Evolutionary conservation across 495 filamentous ascomycete genomes (phyloP).

Genomic region (Daldinia decipiens): DNA sequence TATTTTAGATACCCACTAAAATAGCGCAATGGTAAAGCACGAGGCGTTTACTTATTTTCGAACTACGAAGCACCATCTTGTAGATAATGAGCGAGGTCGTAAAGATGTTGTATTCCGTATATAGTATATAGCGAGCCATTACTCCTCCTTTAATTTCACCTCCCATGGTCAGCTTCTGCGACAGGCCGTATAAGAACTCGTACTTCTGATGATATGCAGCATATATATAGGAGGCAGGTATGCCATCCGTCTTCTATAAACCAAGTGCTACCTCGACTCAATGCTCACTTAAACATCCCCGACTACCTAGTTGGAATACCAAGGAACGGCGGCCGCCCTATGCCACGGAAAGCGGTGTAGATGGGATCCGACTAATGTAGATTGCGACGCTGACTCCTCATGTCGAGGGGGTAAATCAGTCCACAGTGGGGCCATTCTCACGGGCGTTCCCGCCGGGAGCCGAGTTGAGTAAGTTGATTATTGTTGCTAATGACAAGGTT

Average conservation of each 20-base stretch:
- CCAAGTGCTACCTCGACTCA: background rate
- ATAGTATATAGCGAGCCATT: background rate
- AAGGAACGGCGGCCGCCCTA: slow-evolving; percentile 1
- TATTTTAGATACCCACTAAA: background rate
- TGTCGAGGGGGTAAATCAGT: background rate
- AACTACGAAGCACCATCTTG: background rate
- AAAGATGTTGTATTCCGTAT: background rate
- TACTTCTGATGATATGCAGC: background rate
- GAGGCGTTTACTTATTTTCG: background rate
- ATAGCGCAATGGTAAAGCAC: background rate
- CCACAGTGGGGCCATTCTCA: background rate
- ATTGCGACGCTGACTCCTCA: slow-evolving; percentile 4
- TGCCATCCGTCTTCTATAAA: background rate
- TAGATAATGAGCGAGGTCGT: background rate
- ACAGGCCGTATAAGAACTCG: background rate
- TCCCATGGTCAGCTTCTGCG: background rate
- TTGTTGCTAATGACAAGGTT: background rate
- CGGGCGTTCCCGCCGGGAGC: background rate
- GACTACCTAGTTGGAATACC: background rate
- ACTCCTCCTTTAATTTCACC: background rate
- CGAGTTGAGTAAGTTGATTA: background rate
- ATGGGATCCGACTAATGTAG: background rate
- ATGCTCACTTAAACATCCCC: background rate
- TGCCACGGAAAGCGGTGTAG: slow-evolving; percentile 7
- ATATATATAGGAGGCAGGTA: too few relatives aligned